Percentiles rank a stretch among this genome's conserved stretches.
These are phyloP conservation scores for Apiospora kogelbergensis DNA, from an alignment of 2,329 filamentous ascomycete species.

Conservation along the genomic window DNA sequence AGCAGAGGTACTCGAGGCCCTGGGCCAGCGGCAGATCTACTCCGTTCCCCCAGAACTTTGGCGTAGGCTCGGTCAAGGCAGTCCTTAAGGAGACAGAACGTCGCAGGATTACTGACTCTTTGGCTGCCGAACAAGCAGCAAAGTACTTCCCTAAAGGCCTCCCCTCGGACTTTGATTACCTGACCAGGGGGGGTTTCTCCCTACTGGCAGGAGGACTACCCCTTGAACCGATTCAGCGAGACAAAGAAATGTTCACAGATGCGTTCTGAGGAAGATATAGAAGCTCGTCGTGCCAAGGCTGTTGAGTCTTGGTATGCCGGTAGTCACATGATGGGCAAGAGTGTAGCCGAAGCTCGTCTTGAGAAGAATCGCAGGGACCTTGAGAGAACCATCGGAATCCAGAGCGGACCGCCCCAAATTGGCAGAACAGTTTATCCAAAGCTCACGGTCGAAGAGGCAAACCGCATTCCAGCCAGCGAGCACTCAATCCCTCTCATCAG, in stretches of 20 bases:
- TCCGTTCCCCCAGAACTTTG: too few relatives aligned
- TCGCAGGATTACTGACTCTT: conserved; percentile 27
- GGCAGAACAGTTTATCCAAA: conserved; percentile 24
- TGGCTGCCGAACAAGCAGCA: conserved; percentile 25
- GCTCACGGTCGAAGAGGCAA: conserved; percentile 39
- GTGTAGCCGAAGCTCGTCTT: conserved; percentile 27
- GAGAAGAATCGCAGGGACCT: conserved; percentile 31
- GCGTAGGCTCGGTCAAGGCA: neutral
- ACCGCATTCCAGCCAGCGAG: conserved; percentile 36
- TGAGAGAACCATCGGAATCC: conserved; percentile 35
- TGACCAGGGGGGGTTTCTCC: conserved; percentile 15
- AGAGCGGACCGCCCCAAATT: conserved; percentile 33
- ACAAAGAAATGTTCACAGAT: conserved; percentile 6
- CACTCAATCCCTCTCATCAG: conserved; percentile 43
- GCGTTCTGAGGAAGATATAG: conserved; percentile 23
- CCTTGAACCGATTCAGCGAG: conserved; percentile 18
- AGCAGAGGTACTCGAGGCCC: neutral
- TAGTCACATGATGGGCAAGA: conserved; percentile 34
- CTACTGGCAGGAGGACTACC: conserved; percentile 26
- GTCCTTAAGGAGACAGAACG: neutral
- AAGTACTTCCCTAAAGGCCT: conserved; percentile 33
- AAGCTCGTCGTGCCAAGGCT: conserved; percentile 28
- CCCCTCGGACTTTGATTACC: conserved; percentile 30
- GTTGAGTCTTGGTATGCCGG: conserved; percentile 41
- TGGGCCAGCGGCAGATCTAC: neutral